phyloP scores from a whole-genome alignment of 306 rosid genomes.

The Prunus mira region DNA sequence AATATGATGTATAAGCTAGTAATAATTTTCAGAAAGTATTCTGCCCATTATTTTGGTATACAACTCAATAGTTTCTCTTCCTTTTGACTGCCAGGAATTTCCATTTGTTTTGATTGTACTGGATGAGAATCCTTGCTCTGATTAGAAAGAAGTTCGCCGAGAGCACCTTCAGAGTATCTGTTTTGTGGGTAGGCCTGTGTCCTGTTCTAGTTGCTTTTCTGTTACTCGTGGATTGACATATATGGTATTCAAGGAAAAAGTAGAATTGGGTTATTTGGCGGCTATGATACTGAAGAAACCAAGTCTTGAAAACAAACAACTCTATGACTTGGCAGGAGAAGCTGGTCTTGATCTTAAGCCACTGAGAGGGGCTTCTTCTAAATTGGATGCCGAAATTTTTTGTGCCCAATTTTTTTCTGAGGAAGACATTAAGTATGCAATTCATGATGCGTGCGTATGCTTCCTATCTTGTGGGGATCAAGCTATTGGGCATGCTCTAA shows the following conservation, averaged over 20 bases:
- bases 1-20: no score
- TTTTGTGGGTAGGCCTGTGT: not conserved
- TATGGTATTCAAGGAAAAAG: not conserved
- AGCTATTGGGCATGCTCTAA: not conserved
- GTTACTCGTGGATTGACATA: no score
- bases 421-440: not conserved
- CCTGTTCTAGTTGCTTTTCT: no score
- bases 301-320: not conserved
- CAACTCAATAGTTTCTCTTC: no score
- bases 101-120: no score
- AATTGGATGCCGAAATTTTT: not conserved
- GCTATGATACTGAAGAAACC: constrained; percentile 12
- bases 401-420: not conserved
- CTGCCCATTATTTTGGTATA: no score
- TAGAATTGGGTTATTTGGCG: not conserved
- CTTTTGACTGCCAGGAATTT: no score
- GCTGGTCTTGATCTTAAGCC: not conserved
- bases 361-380: not conserved
- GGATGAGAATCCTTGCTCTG: no score
- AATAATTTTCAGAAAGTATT: no score
- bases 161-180: not conserved
- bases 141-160: no score
- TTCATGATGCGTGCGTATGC: not conserved
- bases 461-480: not conserved
- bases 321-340: not conserved